A percentile compares a stretch with the other conserved stretches of the same genome.
Conservation (phyloP, 768 basidiomycete genomes). For the Podaxis sp. region DNA sequence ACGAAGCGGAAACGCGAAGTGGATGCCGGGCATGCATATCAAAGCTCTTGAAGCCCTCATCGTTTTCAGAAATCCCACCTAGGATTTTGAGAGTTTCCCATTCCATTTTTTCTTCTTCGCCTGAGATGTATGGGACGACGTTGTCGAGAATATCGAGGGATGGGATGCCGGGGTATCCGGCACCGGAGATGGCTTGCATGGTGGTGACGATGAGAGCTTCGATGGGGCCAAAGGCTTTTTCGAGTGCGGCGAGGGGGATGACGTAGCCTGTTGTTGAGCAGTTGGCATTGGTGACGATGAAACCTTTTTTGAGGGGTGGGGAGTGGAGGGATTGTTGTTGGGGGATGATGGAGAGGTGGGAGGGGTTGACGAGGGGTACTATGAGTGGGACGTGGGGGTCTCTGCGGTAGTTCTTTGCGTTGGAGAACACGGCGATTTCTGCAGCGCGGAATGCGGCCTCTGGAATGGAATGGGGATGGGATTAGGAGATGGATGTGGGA, state of each 20-base stretch:
- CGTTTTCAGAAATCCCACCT: constrained; percentile 66
- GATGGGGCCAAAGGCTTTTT: constrained; percentile 90
- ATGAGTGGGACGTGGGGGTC: constrained; percentile 93
- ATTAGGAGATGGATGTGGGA: background rate
- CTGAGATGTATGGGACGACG: constrained; percentile 89
- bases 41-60: constrained; percentile 59
- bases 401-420: constrained; percentile 93
- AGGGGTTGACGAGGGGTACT: constrained; percentile 93
- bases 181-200: constrained; percentile 97
- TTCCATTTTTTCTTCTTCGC: constrained; percentile 98
- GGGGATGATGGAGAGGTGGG: constrained; percentile 78
- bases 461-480: constrained; percentile 39
- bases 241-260: constrained; percentile 88
- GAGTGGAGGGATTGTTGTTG: constrained; percentile 75
- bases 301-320: constrained; percentile 75
- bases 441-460: constrained; percentile 85
- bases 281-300: constrained; percentile 98
- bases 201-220: constrained; percentile 91
- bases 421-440: constrained; percentile 92
- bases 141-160: constrained; percentile 93
- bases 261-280: constrained; percentile 94
- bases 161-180: constrained; percentile 94
- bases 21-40: constrained; percentile 83
- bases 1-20: constrained; percentile 87
- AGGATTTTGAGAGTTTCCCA: constrained; percentile 99